phyloP scores from a whole-genome alignment of 2,329 filamentous ascomycete species.

The Akanthomyces dipterigenus region DNA sequence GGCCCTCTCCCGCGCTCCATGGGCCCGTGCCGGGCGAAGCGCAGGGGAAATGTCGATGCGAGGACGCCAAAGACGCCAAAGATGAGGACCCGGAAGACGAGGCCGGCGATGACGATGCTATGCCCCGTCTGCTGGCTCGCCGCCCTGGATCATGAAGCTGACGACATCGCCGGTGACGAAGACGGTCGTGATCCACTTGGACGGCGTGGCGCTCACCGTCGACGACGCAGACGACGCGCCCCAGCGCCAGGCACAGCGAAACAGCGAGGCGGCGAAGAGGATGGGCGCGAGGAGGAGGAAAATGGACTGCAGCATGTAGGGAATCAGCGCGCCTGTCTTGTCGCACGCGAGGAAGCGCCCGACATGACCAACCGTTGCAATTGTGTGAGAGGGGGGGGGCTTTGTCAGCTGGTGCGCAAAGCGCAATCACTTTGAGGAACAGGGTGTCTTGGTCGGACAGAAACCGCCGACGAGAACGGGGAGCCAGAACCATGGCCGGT shows the following conservation, averaged over 20 bases:
- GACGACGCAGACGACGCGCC: conserved; percentile 28
- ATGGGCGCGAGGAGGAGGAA: conserved; percentile 36
- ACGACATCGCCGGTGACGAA: conserved; percentile 26
- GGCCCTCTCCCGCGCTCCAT: conserved; percentile 13
- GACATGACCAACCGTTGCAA: conserved; percentile 33
- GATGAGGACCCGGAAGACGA: conserved; percentile 48
- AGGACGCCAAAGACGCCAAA: conserved; percentile 46
- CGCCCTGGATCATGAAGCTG: conserved; percentile 24
- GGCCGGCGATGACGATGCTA: conserved; percentile 44
- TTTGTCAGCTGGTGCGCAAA: no score
- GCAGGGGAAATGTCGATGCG: conserved; percentile 36
- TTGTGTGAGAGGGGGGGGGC: no score
- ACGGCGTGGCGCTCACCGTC: conserved; percentile 18
- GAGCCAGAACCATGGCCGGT: no score
- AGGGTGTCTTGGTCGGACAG: no score
- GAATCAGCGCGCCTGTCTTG: conserved; percentile 26
- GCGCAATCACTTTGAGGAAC: no score
- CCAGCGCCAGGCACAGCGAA: conserved; percentile 39
- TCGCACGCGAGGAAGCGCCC: conserved; percentile 31
- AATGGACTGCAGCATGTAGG: conserved; percentile 33
- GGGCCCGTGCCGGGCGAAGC: conserved; percentile 6
- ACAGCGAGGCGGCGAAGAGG: conserved; percentile 40
- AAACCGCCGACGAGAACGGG: no score
- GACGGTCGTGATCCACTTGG: conserved; percentile 23
- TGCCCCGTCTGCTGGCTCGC: conserved; percentile 29